A percentile compares a stretch with the other conserved stretches of the same genome.
Conservation (phyloP, 106 monocot species). For the Apostasia ramifera region DNA sequence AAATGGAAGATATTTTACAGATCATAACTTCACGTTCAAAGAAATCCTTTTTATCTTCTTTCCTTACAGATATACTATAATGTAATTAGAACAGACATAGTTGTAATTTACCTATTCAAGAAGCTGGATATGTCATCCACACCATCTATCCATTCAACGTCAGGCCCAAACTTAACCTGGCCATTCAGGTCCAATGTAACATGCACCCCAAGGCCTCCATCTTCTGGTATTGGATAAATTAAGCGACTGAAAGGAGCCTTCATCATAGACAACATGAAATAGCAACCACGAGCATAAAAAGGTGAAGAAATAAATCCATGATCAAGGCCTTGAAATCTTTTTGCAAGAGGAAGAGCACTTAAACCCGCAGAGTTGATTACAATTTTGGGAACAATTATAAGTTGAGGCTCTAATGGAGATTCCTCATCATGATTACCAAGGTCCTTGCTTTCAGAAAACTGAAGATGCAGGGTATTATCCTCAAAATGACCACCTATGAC, state of each 20-base stretch:
- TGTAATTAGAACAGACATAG: too few species aligned
- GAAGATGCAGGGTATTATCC: conserved; percentile 46
- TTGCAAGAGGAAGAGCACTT: conserved; percentile 79
- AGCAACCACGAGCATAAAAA: conserved; percentile 89
- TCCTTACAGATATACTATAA: too few species aligned
- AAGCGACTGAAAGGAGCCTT: conserved; percentile 75
- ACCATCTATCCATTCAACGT: conserved; percentile 88
- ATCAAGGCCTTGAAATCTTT: conserved; percentile 49
- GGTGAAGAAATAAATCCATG: conserved; percentile 34
- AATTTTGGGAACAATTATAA: conserved; percentile 62
- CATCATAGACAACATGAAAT: conserved; percentile 69
- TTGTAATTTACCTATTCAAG: conserved; percentile 44
- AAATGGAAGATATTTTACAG: too few species aligned
- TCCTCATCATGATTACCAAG: conserved; percentile 28
- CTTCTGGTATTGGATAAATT: conserved; percentile 94
- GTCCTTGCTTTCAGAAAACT: conserved; percentile 53
- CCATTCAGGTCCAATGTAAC: conserved; percentile 87
- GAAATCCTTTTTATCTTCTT: too few species aligned
- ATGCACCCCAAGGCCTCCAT: conserved; percentile 95
- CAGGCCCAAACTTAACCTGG: conserved; percentile 80
- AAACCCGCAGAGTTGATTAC: conserved; percentile 88
- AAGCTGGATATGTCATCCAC: conserved; percentile 61
- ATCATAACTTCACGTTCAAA: too few species aligned
- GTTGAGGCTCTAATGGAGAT: conserved; percentile 39
- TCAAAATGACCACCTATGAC: conserved; percentile 63